These are phyloP conservation scores for Pseudogymnoascus sp. DNA, from an alignment of 2,329 filamentous ascomycete species.

Conservation along the genomic window DNA sequence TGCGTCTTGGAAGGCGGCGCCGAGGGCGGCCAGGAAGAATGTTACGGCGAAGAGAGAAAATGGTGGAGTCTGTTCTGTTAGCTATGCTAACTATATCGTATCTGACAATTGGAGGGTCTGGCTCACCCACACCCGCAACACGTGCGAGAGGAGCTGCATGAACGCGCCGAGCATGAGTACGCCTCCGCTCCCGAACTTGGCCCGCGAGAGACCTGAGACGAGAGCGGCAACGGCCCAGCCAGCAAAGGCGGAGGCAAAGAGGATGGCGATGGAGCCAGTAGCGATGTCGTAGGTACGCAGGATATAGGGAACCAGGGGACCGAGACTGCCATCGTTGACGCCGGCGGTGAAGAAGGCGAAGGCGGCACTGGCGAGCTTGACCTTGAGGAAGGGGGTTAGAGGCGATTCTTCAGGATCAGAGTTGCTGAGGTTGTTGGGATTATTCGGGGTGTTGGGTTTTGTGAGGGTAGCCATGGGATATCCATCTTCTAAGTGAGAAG, in stretches of 20 bases:
- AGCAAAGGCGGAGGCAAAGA: slow-evolving; percentile 48
- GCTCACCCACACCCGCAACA: slow-evolving; percentile 43
- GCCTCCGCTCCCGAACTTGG: slow-evolving; percentile 46
- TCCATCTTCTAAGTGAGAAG: neutral
- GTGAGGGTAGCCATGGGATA: neutral
- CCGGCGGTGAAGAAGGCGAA: slow-evolving; percentile 60
- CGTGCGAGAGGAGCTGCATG: slow-evolving; percentile 46
- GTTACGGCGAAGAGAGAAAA: slow-evolving; percentile 49
- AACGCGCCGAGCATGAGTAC: slow-evolving; percentile 48
- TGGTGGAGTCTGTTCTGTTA: slow-evolving; percentile 33
- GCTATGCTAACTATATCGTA: neutral
- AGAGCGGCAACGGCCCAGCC: slow-evolving; percentile 53
- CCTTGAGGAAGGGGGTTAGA: neutral
- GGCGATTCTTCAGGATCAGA: neutral
- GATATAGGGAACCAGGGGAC: slow-evolving; percentile 55
- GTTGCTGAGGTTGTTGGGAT: neutral
- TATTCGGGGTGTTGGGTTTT: neutral
- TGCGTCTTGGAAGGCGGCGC: slow-evolving; percentile 56
- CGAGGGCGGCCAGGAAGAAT: slow-evolving; percentile 49
- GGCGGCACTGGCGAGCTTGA: slow-evolving; percentile 46
- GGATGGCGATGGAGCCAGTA: slow-evolving; percentile 41
- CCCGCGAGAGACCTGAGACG: slow-evolving; percentile 44
- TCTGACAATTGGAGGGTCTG: neutral
- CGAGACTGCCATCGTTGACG: slow-evolving; percentile 56
- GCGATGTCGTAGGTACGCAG: slow-evolving; percentile 46